Evolutionary conservation across 148 eudicot species (phyloP).

Genomic region (Nyssa sinensis): DNA sequence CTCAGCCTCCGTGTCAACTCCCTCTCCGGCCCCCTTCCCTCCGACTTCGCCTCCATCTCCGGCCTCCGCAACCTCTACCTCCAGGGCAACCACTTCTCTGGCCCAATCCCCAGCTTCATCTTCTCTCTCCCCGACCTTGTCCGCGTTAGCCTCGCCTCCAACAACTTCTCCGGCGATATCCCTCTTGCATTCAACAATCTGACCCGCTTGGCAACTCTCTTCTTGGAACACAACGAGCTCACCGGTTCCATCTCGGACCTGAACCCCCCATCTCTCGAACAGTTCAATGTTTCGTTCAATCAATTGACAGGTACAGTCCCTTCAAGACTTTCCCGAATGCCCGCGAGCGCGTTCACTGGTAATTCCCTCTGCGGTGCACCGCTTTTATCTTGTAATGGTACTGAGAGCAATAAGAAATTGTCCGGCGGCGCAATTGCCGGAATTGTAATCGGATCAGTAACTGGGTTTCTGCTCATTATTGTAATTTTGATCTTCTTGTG

Average conservation of each 20-base stretch:
- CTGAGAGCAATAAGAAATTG: slow-evolving; percentile 40
- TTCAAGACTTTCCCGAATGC: slow-evolving; percentile 23
- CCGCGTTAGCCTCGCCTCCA: slow-evolving; percentile 49
- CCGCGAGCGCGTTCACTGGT: slow-evolving; percentile 46
- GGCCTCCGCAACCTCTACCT: slow-evolving; percentile 53
- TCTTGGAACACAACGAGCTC: slow-evolving; percentile 45
- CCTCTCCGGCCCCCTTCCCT: slow-evolving; percentile 54
- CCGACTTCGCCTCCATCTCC: slow-evolving; percentile 36
- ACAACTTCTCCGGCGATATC: slow-evolving; percentile 62
- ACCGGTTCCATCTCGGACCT: slow-evolving; percentile 59
- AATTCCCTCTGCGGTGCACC: slow-evolving; percentile 60
- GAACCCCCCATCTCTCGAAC: slow-evolving; percentile 32
- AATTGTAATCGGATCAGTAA: slow-evolving; percentile 59
- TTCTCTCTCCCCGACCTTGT: slow-evolving; percentile 36
- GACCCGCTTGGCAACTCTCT: slow-evolving; percentile 49
- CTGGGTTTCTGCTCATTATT: slow-evolving; percentile 41
- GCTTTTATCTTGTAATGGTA: slow-evolving; percentile 35
- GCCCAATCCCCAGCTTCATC: slow-evolving; percentile 45
- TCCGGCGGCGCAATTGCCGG: slow-evolving; percentile 77
- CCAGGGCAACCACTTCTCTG: slow-evolving; percentile 55
- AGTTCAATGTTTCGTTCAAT: slow-evolving; percentile 62
- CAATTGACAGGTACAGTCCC: slow-evolving; percentile 56
- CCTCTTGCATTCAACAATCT: slow-evolving; percentile 41
- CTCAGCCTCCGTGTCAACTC: slow-evolving; percentile 70
- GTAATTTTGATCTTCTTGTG: slow-evolving; percentile 45